Conservation (phyloP, 208 protist genomes). For the Strigomonas culicis region DNA sequence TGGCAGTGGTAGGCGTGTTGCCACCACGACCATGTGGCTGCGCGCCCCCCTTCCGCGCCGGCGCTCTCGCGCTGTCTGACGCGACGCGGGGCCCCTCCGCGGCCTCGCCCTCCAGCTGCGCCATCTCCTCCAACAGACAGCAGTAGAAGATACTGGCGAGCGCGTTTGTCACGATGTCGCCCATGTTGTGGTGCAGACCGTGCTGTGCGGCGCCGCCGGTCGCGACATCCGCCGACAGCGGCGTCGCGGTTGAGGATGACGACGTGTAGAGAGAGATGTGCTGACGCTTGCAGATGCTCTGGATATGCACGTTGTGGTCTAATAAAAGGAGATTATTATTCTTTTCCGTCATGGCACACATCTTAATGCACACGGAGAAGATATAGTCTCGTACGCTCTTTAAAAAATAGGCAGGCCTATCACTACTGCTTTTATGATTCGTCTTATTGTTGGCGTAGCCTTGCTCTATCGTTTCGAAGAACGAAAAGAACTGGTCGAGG, state of each 20-base stretch:
- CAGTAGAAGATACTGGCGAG: background rate
- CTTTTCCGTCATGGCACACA: background rate
- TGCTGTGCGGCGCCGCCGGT: too few species aligned
- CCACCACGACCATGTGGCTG: too few species aligned
- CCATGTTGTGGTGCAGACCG: background rate
- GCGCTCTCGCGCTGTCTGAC: background rate
- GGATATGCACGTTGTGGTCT: background rate
- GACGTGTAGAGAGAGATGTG: too few species aligned
- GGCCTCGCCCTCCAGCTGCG: background rate
- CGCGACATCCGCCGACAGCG: background rate
- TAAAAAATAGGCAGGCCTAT: background rate
- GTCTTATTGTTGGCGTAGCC: background rate
- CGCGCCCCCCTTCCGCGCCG: too few species aligned
- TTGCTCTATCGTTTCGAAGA: too few species aligned
- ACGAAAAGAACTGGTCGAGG: slow-evolving; percentile 27
- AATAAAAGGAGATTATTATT: background rate
- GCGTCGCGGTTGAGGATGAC: background rate
- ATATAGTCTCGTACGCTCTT: background rate
- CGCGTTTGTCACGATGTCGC: background rate
- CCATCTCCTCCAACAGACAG: slow-evolving; percentile 3
- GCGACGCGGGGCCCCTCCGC: background rate
- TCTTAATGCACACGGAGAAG: background rate
- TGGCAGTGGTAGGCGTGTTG: too few species aligned
- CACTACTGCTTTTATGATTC: slow-evolving; percentile 1
- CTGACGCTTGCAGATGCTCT: background rate